Percentiles rank a stretch among this genome's conserved stretches.
phyloP scores from a whole-genome alignment of 345 rosid species.

The Theobroma cacao region DNA sequence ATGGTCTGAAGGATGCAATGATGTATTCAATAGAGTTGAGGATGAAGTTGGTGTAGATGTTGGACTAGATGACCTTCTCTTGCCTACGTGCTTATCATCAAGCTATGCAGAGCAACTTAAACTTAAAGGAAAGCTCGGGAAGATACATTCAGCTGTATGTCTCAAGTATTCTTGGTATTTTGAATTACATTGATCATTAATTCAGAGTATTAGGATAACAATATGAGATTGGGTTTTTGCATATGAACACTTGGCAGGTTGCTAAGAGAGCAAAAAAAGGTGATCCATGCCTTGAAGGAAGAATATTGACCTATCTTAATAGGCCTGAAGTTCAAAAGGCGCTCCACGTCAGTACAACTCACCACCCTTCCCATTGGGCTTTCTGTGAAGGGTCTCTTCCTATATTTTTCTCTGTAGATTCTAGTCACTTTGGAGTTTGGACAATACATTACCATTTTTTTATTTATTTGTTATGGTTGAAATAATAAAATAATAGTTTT shows the following conservation, averaged over 20 bases:
- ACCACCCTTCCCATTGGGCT: slow-evolving; percentile 32
- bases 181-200: neutral
- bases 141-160: slow-evolving; percentile 22
- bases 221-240: neutral
- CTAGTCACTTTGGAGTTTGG: neutral
- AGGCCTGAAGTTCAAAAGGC: slow-evolving; percentile 38
- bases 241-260: slow-evolving; percentile 14
- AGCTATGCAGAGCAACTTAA: slow-evolving; percentile 19
- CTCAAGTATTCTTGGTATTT: neutral
- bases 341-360: slow-evolving; percentile 42
- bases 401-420: neutral
- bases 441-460: neutral
- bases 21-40: slow-evolving; percentile 19
- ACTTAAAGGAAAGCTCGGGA: slow-evolving; percentile 22
- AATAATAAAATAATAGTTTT: neutral
- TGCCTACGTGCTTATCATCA: slow-evolving; percentile 17
- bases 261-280: slow-evolving; percentile 4
- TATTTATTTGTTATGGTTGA: neutral
- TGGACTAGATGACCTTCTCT: slow-evolving; percentile 21
- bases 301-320: slow-evolving; percentile 29
- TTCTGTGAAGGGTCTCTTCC: slow-evolving; percentile 34
- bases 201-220: neutral
- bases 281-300: slow-evolving; percentile 31
- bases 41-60: slow-evolving; percentile 21
- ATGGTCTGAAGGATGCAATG: slow-evolving; percentile 27